Base-by-base conservation (phyloP, 352 stramenopile genomes). In the Phytophthora cactorum region DNA sequence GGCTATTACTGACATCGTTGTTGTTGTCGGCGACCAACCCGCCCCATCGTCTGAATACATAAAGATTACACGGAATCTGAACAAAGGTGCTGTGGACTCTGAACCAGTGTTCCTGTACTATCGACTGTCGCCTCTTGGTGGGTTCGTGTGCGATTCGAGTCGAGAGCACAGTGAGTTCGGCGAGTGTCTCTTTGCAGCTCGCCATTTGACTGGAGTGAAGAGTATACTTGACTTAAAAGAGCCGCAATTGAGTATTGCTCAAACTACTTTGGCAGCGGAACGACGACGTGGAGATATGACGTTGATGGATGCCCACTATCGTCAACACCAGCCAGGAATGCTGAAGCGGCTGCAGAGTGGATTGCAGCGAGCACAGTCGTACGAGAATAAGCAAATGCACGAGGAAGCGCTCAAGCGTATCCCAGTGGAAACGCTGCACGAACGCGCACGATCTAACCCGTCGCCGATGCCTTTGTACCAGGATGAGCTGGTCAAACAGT, bases 401-500 rank as follows among this genome's bases (percentile, higher is more conserved):
- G 72, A 75, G 12, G 81, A 88, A n/a, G 88, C 86, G 2, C 63
- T 91, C 14, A 83, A 80, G 49, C 72, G 75, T 28, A 94, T 96
- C 54, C 88, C 88, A 9, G 75, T 93, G 1, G 54, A 80, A 27
- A 69, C 63, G n/a, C 63, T 96, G 2, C 72, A 93, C 25, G 83
- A 88, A 49, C 80, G 82, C n/a, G 85, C 84, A 17, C 79, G 70
- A 29, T 74, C 72, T 3, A 91, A 93, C 47, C 54, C 72, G 7
- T 72, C 73, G 1, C 81, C 81, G 14, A 82, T 79, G 60, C 62
- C 81, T 3, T 58, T 56, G 10, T 89, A 82, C 36, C 72, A 90
- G 39, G 83, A 95, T 28, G 88, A 94, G 51, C 69, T 96, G 3
- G 57, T 93, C 11, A 86, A 81, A 63, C 84, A 93, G 39, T 60